These are phyloP conservation scores for Lithohypha guttulata DNA, from an alignment of 2,329 filamentous ascomycete species.

Conservation along the genomic window DNA sequence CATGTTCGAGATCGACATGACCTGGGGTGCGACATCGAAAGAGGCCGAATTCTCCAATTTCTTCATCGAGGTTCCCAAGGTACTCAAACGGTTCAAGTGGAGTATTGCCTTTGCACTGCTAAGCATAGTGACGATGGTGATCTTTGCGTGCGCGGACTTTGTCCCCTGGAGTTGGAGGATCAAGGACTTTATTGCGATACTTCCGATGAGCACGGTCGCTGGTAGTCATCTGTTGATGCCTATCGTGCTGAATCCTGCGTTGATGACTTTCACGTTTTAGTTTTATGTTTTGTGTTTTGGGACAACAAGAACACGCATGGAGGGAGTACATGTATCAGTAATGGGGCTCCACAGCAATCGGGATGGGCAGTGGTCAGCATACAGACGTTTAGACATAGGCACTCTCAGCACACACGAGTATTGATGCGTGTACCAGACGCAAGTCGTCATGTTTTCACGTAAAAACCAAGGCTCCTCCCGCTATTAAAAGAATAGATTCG, in stretches of 20 bases:
- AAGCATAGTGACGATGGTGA: slow-evolving; percentile 22
- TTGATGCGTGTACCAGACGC: too few relatives aligned
- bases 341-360: too few relatives aligned
- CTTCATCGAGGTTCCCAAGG: slow-evolving; percentile 70
- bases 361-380: too few relatives aligned
- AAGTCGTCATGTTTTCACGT: too few relatives aligned
- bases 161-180: slow-evolving; percentile 33
- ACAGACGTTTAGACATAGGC: too few relatives aligned
- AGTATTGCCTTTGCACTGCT: slow-evolving; percentile 37
- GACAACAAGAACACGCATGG: too few relatives aligned
- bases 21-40: slow-evolving; percentile 74
- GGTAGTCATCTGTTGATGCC: slow-evolving; percentile 17
- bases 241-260: slow-evolving; percentile 13
- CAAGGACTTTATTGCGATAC: slow-evolving; percentile 21
- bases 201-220: slow-evolving; percentile 19
- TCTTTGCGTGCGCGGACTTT: slow-evolving; percentile 16
- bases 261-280: too few relatives aligned
- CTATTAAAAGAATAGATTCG: too few relatives aligned
- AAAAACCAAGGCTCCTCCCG: too few relatives aligned
- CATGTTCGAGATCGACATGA: slow-evolving; percentile 79
- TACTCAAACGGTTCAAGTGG: slow-evolving; percentile 68
- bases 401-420: too few relatives aligned
- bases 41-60: slow-evolving; percentile 67
- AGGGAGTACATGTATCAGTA: too few relatives aligned
- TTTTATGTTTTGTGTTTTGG: too few relatives aligned